Evolutionary conservation across 2,329 filamentous ascomycete species (phyloP), one percentile per base, ranked within the genome.

Genomic region (Gnomoniopsis sp.): DNA sequence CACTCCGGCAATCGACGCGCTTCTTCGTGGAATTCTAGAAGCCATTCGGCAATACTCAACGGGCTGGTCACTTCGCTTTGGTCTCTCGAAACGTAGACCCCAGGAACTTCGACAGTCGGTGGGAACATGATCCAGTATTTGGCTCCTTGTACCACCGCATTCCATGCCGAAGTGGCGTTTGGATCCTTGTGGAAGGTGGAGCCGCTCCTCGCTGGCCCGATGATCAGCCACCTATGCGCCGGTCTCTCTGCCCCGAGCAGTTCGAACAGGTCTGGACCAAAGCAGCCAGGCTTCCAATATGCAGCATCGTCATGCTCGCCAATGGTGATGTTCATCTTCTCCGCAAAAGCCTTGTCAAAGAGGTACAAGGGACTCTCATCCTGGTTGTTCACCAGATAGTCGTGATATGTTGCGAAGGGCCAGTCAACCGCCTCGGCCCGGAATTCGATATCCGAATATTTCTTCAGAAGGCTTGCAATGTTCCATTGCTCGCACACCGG

Each of bases 41-140:
- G 82, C 89, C 95, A 98, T 74, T 98, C 93, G n/a, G 93, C 91
- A 66, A 98, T 97, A 74, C 91, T 96, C 12, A 98, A 82, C 1
- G 93, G 95, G 55, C 89, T 92, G 0, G 93, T 98, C 53, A 98
- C 93, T 74, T 98, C 93, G 69, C 90, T 93, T 69, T 91, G 89
- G 69, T 98, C 95, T 43, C 87, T 81, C 4, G 90, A 96, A 46
- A 97, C 90, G 66, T 89, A 96, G 41, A 98, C 93, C 3, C 93
- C 93, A 0, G 93, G 93, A 7, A 95, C 92, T 3, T 87, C 80
- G 0, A 86, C 83, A 0, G 85, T 85, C 0, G 90, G 88, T 0
- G 91, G 92, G 69, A 98, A 98, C 91, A 98, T 96, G 72, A 98
- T 93, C 93, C 95, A 98, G 78, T 98, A 98, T 70, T 98, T 98